These are phyloP conservation scores for Pyrrhoderma lamaoense DNA, from an alignment of 1,284 basidiomycete genomes.

Conservation along the genomic window DNA sequence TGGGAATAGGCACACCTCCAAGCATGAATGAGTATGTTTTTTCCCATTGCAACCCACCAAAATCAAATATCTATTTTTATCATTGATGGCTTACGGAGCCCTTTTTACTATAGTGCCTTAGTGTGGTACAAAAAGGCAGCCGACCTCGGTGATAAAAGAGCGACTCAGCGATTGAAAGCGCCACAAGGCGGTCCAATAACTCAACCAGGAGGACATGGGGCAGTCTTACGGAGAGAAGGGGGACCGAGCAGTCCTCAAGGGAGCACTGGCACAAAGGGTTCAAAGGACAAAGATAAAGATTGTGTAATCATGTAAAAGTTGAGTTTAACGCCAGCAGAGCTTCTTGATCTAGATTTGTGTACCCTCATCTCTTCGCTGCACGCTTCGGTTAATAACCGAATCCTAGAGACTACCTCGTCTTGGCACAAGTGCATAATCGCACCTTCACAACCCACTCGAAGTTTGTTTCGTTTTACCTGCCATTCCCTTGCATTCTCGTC, in stretches of 20 bases:
- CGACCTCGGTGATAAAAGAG: constrained; percentile 93
- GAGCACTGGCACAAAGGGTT: constrained; percentile 39
- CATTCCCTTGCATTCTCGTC: too few relatives aligned
- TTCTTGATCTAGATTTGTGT: not conserved
- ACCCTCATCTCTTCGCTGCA: not conserved
- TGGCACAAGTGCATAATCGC: too few relatives aligned
- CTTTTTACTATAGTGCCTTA: constrained; percentile 45
- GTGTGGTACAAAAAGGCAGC: constrained; percentile 87
- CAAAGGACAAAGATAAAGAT: constrained; percentile 53
- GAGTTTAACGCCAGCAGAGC: not conserved
- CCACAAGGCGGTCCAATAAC: constrained; percentile 40
- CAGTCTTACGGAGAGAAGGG: constrained; percentile 22
- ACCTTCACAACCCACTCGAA: too few relatives aligned
- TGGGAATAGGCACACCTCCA: constrained; percentile 76
- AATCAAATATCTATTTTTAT: not conserved
- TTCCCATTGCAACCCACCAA: not conserved
- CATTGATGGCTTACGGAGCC: not conserved
- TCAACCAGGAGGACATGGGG: constrained; percentile 19
- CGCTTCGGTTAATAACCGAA: not conserved
- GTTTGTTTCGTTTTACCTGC: too few relatives aligned
- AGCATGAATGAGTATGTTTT: constrained; percentile 58
- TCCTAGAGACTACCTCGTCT: not conserved
- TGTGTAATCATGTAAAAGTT: constrained; percentile 73
- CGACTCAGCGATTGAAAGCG: constrained; percentile 76
- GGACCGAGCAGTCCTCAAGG: constrained; percentile 33